These are phyloP conservation scores for Spinellus fusiger DNA, from an alignment of 192 early-diverging fungal species.

Conservation along the genomic window DNA sequence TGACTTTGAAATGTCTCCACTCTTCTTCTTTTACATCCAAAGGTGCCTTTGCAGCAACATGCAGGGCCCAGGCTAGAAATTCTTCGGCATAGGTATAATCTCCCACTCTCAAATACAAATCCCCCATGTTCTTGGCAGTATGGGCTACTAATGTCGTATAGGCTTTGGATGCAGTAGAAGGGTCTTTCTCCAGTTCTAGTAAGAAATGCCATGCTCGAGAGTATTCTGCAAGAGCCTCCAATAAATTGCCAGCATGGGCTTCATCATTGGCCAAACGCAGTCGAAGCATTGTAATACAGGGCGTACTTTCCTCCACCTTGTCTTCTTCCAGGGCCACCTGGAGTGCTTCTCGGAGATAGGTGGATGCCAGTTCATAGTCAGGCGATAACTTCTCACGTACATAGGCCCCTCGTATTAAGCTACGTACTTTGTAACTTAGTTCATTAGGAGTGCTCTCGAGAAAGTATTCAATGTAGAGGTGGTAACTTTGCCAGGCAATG, in stretches of 20 bases:
- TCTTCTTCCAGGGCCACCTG: conserved; percentile 19
- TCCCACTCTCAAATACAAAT: conserved; percentile 30
- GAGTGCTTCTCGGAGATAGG: conserved; percentile 36
- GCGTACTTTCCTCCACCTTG: conserved; percentile 8
- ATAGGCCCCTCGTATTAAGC: conserved; percentile 49
- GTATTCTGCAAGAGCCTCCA: conserved; percentile 33
- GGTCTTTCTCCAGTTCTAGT: not conserved
- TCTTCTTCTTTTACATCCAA: not conserved
- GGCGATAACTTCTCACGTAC: conserved; percentile 44
- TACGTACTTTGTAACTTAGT: conserved; percentile 27
- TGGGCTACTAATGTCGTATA: conserved; percentile 18
- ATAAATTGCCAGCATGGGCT: conserved; percentile 29
- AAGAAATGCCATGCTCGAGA: conserved; percentile 34
- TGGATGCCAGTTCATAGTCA: conserved; percentile 36
- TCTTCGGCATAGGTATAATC: conserved; percentile 35
- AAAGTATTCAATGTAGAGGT: conserved; percentile 49
- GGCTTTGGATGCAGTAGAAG: conserved; percentile 22
- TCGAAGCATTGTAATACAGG: conserved; percentile 16
- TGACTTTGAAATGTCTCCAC: not conserved
- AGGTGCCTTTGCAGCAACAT: not conserved
- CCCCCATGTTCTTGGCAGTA: conserved; percentile 30
- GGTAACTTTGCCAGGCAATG: conserved; percentile 37
- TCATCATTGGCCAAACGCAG: conserved; percentile 21
- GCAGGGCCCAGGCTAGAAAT: conserved; percentile 41
- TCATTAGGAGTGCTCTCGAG: conserved; percentile 37